Conservation (phyloP, 768 basidiomycete genomes). For the Lentinula sp. region DNA sequence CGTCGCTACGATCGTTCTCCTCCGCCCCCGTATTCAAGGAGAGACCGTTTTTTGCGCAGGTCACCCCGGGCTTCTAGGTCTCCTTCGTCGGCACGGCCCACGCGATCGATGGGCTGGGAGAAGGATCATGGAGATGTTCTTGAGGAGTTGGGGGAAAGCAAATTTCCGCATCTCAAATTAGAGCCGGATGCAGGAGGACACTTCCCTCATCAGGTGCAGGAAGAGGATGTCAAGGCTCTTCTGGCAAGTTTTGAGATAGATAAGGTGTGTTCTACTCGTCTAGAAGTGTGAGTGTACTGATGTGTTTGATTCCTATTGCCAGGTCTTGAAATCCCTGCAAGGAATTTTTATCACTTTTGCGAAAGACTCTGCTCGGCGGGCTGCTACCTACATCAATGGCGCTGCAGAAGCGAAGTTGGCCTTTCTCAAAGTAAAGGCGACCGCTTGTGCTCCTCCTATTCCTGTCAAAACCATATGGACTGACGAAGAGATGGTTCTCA, state of each 20-base stretch:
- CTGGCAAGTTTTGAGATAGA: constrained; percentile 70
- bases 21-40: not conserved
- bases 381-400: constrained; percentile 55
- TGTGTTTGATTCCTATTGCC: not conserved
- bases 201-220: constrained; percentile 44
- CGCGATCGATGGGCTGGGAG: constrained; percentile 20
- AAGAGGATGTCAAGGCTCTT: constrained; percentile 64
- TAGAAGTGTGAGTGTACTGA: no score
- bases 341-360: constrained; percentile 86
- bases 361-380: constrained; percentile 56
- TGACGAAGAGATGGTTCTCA: constrained; percentile 44
- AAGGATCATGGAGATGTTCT: constrained; percentile 34
- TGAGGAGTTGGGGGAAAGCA: constrained; percentile 53
- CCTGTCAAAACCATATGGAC: constrained; percentile 44
- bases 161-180: constrained; percentile 61
- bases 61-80: constrained; percentile 18
- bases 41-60: not conserved
- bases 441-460: constrained; percentile 38
- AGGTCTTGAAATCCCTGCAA: constrained; percentile 66
- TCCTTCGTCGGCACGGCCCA: constrained; percentile 16
- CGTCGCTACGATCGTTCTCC: constrained; percentile 9
- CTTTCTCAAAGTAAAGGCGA: constrained; percentile 53
- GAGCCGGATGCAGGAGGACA: constrained; percentile 35
- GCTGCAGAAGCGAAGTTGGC: constrained; percentile 43
- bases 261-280: constrained; percentile 42